phyloP scores from a whole-genome alignment of 2,329 filamentous ascomycete genomes.

The Peltaster fructicola region DNA sequence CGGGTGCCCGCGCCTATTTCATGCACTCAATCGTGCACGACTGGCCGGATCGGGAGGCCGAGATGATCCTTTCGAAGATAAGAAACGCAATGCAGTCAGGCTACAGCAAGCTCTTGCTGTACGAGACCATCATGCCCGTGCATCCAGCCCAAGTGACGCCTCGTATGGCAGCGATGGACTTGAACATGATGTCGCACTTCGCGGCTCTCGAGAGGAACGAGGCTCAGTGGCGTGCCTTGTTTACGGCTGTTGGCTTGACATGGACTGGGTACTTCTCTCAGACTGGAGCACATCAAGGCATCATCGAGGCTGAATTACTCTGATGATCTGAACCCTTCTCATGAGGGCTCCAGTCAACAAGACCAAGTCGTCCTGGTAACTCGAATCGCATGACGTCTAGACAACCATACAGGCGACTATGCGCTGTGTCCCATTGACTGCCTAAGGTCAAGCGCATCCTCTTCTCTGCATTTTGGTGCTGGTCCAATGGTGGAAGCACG shows the following conservation, averaged over 20 bases:
- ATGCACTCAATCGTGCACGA: conserved; percentile 13
- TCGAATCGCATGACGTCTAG: too few species aligned
- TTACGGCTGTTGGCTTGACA: conserved; percentile 3
- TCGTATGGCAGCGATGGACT: conserved; percentile 16
- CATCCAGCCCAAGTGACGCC: conserved; percentile 5
- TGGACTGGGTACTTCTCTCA: not conserved
- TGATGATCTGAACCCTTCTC: too few species aligned
- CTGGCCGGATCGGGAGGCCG: conserved; percentile 8
- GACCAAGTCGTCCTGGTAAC: too few species aligned
- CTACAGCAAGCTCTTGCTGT: conserved; percentile 12
- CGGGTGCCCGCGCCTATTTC: conserved; percentile 10
- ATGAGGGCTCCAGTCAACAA: too few species aligned
- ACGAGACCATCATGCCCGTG: conserved; percentile 11
- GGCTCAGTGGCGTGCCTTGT: conserved; percentile 18
- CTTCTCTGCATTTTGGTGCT: too few species aligned
- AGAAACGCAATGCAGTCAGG: conserved; percentile 10
- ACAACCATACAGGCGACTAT: too few species aligned
- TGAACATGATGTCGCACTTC: conserved; percentile 24
- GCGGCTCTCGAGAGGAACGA: conserved; percentile 23
- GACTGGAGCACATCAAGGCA: too few species aligned
- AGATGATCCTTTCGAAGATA: conserved; percentile 8
- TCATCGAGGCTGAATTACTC: conserved; percentile 4
- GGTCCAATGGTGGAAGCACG: too few species aligned
- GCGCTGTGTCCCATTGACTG: too few species aligned
- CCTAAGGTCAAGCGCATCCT: too few species aligned